phyloP scores from a whole-genome alignment of 2,329 filamentous ascomycete genomes.

The Colletotrichum horii region DNA sequence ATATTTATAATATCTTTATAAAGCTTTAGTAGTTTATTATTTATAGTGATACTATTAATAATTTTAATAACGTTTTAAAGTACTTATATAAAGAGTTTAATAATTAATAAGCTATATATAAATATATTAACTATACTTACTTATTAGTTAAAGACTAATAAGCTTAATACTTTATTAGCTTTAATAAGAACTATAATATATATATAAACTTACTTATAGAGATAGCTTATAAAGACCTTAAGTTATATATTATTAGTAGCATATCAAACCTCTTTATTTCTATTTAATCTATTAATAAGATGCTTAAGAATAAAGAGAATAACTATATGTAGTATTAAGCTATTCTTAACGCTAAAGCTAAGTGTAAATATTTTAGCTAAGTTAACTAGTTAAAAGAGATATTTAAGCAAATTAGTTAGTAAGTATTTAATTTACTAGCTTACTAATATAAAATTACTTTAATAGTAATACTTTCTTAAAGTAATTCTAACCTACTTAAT shows the following conservation, averaged over 20 bases:
- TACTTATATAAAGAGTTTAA: not conserved
- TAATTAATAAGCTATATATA: not conserved
- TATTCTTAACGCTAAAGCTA: not conserved
- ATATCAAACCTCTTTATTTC: not conserved
- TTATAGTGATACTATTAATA: not conserved
- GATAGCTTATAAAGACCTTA: not conserved
- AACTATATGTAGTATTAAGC: not conserved
- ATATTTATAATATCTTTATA: not conserved
- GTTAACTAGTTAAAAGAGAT: not conserved
- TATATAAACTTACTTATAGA: not conserved
- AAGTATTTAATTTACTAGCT: not conserved
- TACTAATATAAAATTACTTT: not conserved
- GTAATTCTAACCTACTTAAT: not conserved
- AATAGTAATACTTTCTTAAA: not conserved
- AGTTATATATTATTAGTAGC: not conserved
- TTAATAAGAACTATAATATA: not conserved
- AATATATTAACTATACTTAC: not conserved
- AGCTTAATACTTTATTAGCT: not conserved
- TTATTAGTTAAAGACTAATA: not conserved
- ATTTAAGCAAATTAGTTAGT: not conserved
- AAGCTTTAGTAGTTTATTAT: not conserved
- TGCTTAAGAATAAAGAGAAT: not conserved
- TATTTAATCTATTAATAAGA: not conserved
- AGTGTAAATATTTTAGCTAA: not conserved
- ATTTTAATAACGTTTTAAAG: not conserved